Percentiles rank a stretch among this genome's conserved stretches.
These are phyloP conservation scores for Primulina tabacum DNA, from an alignment of 257 asterid genomes.

Conservation along the genomic window DNA sequence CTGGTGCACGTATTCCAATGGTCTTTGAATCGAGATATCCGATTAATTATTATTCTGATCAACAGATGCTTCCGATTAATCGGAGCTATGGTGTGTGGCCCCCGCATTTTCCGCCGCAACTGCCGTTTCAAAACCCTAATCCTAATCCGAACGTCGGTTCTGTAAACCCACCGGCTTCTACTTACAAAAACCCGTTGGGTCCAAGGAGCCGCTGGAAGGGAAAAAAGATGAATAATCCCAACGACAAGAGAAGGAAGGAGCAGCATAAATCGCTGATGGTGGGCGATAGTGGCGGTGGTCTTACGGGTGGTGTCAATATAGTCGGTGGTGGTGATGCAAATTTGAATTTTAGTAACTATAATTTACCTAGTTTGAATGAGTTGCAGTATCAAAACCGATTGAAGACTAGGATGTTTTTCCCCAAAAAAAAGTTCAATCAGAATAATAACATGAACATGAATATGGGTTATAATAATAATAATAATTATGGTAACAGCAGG, in stretches of 20 bases:
- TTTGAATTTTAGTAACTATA: conserved; percentile 40
- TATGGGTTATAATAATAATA: conserved; percentile 16
- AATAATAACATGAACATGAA: conserved; percentile 27
- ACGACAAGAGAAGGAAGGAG: conserved; percentile 38
- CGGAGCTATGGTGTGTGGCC: conserved; percentile 52
- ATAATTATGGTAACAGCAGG: conserved; percentile 23
- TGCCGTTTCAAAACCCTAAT: conserved; percentile 24
- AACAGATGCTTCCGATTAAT: conserved; percentile 37
- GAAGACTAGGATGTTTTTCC: conserved; percentile 55
- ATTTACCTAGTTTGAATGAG: conserved; percentile 53
- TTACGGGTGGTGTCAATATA: too few relatives aligned
- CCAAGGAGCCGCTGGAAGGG: not conserved
- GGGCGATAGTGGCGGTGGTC: conserved; percentile 23
- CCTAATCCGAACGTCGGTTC: conserved; percentile 21
- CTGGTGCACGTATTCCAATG: not conserved
- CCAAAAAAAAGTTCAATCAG: conserved; percentile 52
- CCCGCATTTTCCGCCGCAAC: conserved; percentile 29
- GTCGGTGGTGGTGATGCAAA: conserved; percentile 25
- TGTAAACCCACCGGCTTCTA: not conserved
- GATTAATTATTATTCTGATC: conserved; percentile 5
- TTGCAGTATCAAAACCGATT: conserved; percentile 67
- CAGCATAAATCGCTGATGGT: conserved; percentile 23
- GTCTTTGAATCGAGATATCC: conserved; percentile 12
- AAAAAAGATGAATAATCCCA: conserved; percentile 21
- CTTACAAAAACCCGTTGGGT: not conserved